A percentile compares a stretch with the other conserved stretches of the same genome.
Conservation (phyloP, 306 rosid species). For the Datisca glomerata region DNA sequence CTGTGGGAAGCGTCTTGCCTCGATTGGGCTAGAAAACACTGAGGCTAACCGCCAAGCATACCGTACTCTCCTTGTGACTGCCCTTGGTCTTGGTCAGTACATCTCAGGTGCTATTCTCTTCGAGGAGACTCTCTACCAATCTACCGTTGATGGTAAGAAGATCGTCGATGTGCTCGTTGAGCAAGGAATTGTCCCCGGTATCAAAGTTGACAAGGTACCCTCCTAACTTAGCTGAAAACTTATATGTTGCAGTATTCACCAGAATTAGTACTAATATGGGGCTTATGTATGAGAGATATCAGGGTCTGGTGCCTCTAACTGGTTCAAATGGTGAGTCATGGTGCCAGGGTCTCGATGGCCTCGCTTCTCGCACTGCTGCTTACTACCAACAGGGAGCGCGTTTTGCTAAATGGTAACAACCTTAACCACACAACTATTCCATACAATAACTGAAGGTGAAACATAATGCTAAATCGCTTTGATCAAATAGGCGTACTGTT, state of each 20-base stretch:
- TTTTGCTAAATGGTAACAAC: slow-evolving; percentile 74
- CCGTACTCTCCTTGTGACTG: slow-evolving; percentile 70
- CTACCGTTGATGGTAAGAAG: slow-evolving; percentile 71
- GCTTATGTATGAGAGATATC: neutral
- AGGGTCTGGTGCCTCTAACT: slow-evolving; percentile 72
- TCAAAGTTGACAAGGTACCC: slow-evolving; percentile 93
- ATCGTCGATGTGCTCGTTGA: slow-evolving; percentile 57
- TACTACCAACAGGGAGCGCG: slow-evolving; percentile 96
- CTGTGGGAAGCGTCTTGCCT: slow-evolving; percentile 83
- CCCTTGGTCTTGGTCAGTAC: slow-evolving; percentile 63
- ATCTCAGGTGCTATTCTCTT: slow-evolving; percentile 85
- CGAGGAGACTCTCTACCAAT: slow-evolving; percentile 94
- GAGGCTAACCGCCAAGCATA: slow-evolving; percentile 89
- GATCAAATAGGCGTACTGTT: slow-evolving; percentile 11
- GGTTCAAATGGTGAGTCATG: slow-evolving; percentile 87
- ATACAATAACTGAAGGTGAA: neutral
- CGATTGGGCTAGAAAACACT: slow-evolving; percentile 88
- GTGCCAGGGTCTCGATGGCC: slow-evolving; percentile 98
- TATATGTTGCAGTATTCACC: neutral
- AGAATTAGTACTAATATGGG: neutral
- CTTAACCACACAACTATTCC: neutral
- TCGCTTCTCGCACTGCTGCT: slow-evolving; percentile 81
- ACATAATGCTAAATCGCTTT: neutral
- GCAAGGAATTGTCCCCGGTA: slow-evolving; percentile 75
- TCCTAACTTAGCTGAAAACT: neutral